Percentiles rank a stretch among this genome's conserved stretches.
Evolutionary conservation across 2,329 filamentous ascomycete species (phyloP).

Genomic region (Chaetomium sp.): DNA sequence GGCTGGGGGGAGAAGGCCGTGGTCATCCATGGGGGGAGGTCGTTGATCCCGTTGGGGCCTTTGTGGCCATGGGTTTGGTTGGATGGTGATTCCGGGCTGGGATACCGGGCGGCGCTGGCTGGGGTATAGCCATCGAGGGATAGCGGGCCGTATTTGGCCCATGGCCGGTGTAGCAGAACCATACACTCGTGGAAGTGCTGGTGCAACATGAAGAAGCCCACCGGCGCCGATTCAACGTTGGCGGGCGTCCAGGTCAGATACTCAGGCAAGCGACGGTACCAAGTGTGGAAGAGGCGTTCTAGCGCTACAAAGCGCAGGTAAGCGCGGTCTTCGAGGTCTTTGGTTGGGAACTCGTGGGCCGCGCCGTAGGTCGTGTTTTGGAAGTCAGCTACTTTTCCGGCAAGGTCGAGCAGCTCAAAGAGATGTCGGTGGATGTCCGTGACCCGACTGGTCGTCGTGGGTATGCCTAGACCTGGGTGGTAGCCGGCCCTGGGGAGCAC

Average conservation of each 20-base stretch:
- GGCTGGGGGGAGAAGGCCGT: conserved; percentile 28
- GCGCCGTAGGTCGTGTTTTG: conserved; percentile 29
- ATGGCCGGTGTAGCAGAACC: conserved; percentile 47
- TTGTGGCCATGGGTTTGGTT: no score
- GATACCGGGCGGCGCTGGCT: conserved; percentile 7
- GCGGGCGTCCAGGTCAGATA: conserved; percentile 42
- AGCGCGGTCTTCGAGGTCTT: conserved; percentile 37
- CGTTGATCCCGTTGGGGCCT: not conserved
- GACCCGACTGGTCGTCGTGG: conserved; percentile 21
- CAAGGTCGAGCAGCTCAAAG: conserved; percentile 50
- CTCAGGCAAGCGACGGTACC: conserved; percentile 47
- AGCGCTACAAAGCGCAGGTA: conserved; percentile 46
- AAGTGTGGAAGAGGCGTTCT: conserved; percentile 48
- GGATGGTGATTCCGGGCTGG: conserved; percentile 10
- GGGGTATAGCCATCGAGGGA: conserved; percentile 20
- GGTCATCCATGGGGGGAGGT: conserved; percentile 21
- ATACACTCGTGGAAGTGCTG: conserved; percentile 50
- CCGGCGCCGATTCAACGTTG: conserved; percentile 44
- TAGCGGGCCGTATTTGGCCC: conserved; percentile 44
- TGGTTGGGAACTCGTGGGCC: conserved; percentile 25
- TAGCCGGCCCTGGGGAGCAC: conserved; percentile 36
- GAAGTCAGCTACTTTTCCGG: conserved; percentile 44
- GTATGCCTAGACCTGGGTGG: conserved; percentile 27
- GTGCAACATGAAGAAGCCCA: conserved; percentile 48
- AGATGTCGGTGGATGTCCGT: conserved; percentile 41